Percentiles rank a stretch among this genome's conserved stretches.
Evolutionary conservation across 1,284 basidiomycete genomes (phyloP).

Genomic region (Pseudozyma thailandica): DNA sequence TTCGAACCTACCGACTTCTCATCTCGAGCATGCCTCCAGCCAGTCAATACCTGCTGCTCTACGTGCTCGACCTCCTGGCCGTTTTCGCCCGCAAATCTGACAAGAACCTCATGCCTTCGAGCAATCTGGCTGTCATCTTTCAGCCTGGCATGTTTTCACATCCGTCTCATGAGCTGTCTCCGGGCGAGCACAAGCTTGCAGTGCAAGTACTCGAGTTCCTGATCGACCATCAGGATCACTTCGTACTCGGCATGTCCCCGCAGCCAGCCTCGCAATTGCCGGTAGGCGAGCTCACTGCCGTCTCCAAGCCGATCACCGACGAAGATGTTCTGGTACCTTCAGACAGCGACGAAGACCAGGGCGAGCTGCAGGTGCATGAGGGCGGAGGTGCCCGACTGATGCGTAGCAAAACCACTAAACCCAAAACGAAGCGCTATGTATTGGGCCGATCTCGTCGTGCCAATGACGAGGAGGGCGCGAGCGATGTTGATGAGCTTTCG

Average conservation of each 20-base stretch:
- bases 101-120: slow-evolving; percentile 93
- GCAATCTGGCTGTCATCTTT: slow-evolving; percentile 71
- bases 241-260: slow-evolving; percentile 62
- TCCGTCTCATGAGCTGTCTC: slow-evolving; percentile 74
- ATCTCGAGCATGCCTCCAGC: slow-evolving; percentile 85
- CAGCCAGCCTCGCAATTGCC: slow-evolving; percentile 55
- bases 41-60: slow-evolving; percentile 93
- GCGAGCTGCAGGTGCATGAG: slow-evolving; percentile 59
- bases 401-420: slow-evolving; percentile 49
- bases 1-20: slow-evolving; percentile 77
- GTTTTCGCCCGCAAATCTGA: slow-evolving; percentile 91
- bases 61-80: slow-evolving; percentile 92
- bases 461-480: slow-evolving; percentile 15
- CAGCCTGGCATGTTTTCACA: slow-evolving; percentile 76
- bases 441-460: slow-evolving; percentile 20
- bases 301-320: slow-evolving; percentile 42
- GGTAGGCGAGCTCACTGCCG: slow-evolving; percentile 58
- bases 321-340: slow-evolving; percentile 54
- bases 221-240: slow-evolving; percentile 73
- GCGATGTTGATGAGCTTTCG: slow-evolving; percentile 28
- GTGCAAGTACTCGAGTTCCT: slow-evolving; percentile 93
- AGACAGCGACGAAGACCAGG: slow-evolving; percentile 67
- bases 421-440: slow-evolving; percentile 25
- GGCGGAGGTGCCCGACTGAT: slow-evolving; percentile 62
- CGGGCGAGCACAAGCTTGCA: slow-evolving; percentile 80